Base-by-base conservation (phyloP, 805 yeast species). In the Hanseniaspora lachancei region DNA sequence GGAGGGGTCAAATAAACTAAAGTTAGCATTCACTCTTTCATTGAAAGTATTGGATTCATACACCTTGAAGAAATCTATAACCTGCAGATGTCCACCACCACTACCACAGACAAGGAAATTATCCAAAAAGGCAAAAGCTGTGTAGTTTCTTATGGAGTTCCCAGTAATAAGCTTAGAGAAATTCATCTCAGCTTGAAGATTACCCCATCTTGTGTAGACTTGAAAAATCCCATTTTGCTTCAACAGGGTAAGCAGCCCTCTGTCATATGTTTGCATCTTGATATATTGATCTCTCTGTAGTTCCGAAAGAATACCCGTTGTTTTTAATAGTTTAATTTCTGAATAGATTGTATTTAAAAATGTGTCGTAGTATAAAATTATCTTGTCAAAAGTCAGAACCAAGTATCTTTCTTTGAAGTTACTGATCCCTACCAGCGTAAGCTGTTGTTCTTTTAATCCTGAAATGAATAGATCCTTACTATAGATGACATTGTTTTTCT, bases 11-110 rank as follows among this genome's bases (percentile, higher is more conserved):
- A 55, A 58, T 20, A 68, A 50, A 27, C 63, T 60, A 47, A 61
- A 61, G 8, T 63, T 57, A n/a, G 57, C 57, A 4, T 62, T 59
- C 12, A 52, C 35, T 35, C 68, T 60, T 16, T 63, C 60, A 58
- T 68, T 62, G 21, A 62, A 60, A 23, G 54, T 56, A 2, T 62
- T 58, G 15, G 12, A 47, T 44, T 16, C 55, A 38, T 18, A 55
- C 39, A 57, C 64, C 64, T 58, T 62, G 67, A 68, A 68, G 27
- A 64, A 53, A 32, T 61, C 57, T 66, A 69, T 64, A 2, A 60
- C 18, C 48, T 63, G 63, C 34, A 63, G 62, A 7, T 58, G 49
- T 5, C 70, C 70, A 3, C 59, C 49, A 15, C 51, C 57, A 4
- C 64, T 55, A 3, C 59, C 58, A 2, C 62, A 42, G 5, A 66